Conservation (phyloP, 2,329 filamentous ascomycete species). For the Fusarium odoratissimum region DNA sequence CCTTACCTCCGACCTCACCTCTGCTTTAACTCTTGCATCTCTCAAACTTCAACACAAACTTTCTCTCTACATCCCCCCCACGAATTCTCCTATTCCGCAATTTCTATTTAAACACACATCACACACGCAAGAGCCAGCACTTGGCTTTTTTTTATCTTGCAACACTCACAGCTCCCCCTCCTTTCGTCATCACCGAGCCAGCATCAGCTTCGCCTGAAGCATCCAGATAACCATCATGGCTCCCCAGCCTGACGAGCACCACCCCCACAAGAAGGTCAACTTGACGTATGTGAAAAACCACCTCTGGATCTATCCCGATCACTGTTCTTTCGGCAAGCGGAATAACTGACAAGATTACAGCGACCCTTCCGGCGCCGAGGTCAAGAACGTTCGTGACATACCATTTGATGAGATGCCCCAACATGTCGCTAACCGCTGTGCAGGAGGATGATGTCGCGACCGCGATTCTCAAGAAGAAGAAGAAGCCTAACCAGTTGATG, state of each 20-base stretch:
- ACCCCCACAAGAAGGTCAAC: constrained; percentile 79
- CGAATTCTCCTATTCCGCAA: not conserved
- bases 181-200: constrained; percentile 41
- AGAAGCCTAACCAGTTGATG: constrained; percentile 99
- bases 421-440: constrained; percentile 50
- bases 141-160: constrained; percentile 35
- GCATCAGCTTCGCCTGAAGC: constrained; percentile 45
- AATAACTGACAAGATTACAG: constrained; percentile 63
- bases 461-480: constrained; percentile 99
- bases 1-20: constrained; percentile 31
- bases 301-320: not conserved
- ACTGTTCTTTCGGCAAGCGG: not conserved
- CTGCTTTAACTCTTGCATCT: constrained; percentile 38
- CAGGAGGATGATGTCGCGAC: constrained; percentile 92
- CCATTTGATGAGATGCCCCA: constrained; percentile 20
- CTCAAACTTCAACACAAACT: constrained; percentile 30
- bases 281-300: constrained; percentile 70
- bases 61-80: constrained; percentile 3
- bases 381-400: constrained; percentile 76
- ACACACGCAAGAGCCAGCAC: constrained; percentile 24
- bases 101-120: constrained; percentile 9
- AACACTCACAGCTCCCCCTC: constrained; percentile 35
- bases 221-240: constrained; percentile 70
- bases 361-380: constrained; percentile 89
- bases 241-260: constrained; percentile 69